A percentile compares a stretch with the other conserved stretches of the same genome.
Evolutionary conservation across 352 stramenopile species (phyloP).

Genomic region (Pythium chondricola): DNA sequence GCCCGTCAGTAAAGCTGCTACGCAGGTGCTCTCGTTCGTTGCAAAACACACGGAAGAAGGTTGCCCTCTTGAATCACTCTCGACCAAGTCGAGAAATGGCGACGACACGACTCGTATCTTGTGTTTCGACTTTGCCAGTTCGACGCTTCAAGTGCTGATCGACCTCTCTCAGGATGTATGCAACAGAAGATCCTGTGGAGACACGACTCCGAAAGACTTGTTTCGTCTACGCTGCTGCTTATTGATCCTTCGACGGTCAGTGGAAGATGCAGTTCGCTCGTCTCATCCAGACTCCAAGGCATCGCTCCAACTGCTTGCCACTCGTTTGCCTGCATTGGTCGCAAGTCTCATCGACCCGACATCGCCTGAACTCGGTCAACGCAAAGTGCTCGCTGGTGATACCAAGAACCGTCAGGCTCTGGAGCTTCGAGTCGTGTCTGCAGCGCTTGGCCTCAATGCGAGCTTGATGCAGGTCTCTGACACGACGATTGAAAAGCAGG

Average conservation of each 20-base stretch:
- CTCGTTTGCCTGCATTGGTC: neutral
- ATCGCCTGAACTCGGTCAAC: no score
- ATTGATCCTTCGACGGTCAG: neutral
- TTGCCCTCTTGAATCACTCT: neutral
- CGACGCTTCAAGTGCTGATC: neutral
- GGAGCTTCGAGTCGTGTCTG: constrained; percentile 12
- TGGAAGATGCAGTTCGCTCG: neutral
- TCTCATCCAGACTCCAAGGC: neutral
- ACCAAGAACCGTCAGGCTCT: neutral
- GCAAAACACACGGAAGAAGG: constrained; percentile 2
- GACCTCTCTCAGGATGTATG: neutral
- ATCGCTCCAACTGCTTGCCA: neutral
- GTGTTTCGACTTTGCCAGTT: neutral
- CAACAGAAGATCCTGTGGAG: neutral
- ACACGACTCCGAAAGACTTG: neutral
- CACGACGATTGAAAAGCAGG: constrained; percentile 2
- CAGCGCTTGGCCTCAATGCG: constrained; percentile 8
- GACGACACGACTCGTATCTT: neutral
- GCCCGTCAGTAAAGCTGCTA: neutral
- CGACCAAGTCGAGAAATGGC: neutral
- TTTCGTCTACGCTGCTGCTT: constrained; percentile 11
- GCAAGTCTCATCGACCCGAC: no score
- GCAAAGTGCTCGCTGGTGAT: neutral
- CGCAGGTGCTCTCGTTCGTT: constrained; percentile 9
- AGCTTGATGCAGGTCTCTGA: constrained; percentile 6